Percentiles rank a stretch among this genome's conserved stretches.
These are phyloP conservation scores for Tetrahymena malaccensis DNA, from an alignment of 73 alveolate species.

Conservation along the genomic window DNA sequence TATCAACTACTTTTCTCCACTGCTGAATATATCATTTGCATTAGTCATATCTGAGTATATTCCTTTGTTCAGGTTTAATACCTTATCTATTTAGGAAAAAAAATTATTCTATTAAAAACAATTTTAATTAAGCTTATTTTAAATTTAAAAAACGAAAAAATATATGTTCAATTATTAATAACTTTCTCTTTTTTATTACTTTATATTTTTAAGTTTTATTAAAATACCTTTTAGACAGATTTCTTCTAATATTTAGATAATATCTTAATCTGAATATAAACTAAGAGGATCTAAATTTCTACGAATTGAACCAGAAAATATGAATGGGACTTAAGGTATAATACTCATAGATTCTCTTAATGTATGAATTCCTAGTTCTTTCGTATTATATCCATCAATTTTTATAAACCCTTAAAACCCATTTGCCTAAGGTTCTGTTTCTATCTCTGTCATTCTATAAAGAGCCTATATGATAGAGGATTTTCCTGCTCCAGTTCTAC, in stretches of 20 bases:
- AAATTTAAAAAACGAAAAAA: too few species aligned
- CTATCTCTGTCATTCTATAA: slow-evolving; percentile 38
- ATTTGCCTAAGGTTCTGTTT: neutral
- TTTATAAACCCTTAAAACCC: neutral
- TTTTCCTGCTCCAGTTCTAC: slow-evolving; percentile 98
- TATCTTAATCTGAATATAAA: neutral
- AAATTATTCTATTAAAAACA: neutral
- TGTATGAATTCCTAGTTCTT: neutral
- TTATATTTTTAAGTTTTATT: neutral
- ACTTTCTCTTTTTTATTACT: too few species aligned
- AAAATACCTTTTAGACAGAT: neutral
- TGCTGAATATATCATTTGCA: neutral
- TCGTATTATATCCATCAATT: neutral
- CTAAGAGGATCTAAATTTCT: slow-evolving; percentile 19
- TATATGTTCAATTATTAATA: too few species aligned
- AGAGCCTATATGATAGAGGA: slow-evolving; percentile 72
- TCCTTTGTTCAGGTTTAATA: neutral
- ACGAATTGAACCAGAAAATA: slow-evolving; percentile 7
- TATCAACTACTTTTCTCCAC: neutral
- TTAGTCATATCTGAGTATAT: neutral
- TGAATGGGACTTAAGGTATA: neutral
- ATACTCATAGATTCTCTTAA: slow-evolving; percentile 2
- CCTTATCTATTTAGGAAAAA: neutral
- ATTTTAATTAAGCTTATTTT: too few species aligned
- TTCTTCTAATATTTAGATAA: neutral